Base-by-base conservation (phyloP, 805 yeast species). In the Metschnikowia henanensis region DNA sequence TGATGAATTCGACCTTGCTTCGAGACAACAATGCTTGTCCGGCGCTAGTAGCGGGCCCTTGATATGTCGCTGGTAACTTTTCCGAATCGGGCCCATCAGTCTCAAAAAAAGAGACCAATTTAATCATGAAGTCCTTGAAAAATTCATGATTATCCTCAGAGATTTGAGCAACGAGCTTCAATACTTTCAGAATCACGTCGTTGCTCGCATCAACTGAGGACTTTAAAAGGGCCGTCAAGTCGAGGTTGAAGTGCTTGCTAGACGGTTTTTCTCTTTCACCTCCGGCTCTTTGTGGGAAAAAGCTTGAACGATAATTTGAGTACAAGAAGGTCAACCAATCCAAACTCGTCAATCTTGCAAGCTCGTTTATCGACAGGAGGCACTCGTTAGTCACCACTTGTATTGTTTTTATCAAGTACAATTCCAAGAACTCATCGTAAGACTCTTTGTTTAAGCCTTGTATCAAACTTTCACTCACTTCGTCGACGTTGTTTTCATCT, bases 321-420 rank as follows among this genome's bases (percentile, higher is more conserved):
- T 90, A 92, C 31, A 94, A 72, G 75, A 88, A 80, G 13, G 82
- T 80, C 25, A 94, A 70, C 99, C 99, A 94, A 51, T 91, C 96
- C 28, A 94, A 68, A 19, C 94, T 83, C 0, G 95, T 88, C 26
- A 89, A 75, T 46, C 94, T 76, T 0, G 97, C 86, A 22, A 83
- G 80, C 48, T 89, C 96, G 53, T 87, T 83, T 20, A 60, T 44
- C 6, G 64, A 59, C 35, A 60, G 61, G 17, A 68, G 57, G 43
- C 69, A 68, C 59, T 90, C 95, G 31, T 80, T 60, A 3, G 88
- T 83, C 43, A 92, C 72, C 4, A 84, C 82, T 45, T 82, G 81
- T 31, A 90, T 81, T 1, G 89, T 81, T 6, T 84, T 56, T 6
- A 60, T 58, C 43, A 71, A 58, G 30, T 70, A 64, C 32, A 64